Evolutionary conservation across 2,329 filamentous ascomycete species (phyloP).

Genomic region (Diaporthe sp.): DNA sequence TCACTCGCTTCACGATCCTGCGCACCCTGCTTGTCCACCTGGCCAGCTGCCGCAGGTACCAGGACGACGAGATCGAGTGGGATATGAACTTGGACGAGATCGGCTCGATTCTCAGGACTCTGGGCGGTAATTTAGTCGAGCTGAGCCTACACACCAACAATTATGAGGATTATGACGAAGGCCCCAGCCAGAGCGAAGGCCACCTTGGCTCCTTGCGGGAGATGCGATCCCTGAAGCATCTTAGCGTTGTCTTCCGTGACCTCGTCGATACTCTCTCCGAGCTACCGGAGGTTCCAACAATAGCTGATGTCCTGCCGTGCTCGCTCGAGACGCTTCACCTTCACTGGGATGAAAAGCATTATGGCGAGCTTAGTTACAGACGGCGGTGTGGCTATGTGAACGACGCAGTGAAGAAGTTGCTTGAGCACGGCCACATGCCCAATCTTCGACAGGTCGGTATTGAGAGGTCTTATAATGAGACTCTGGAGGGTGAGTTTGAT

Average conservation of each 20-base stretch:
- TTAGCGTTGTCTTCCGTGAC: neutral
- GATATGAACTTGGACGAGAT: neutral
- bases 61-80: neutral
- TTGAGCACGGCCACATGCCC: neutral
- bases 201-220: neutral
- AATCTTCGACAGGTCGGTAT: neutral
- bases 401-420: neutral
- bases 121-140: neutral
- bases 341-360: neutral
- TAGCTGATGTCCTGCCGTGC: neutral
- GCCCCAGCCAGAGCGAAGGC: no score
- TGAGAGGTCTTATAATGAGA: neutral
- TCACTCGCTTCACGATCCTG: neutral
- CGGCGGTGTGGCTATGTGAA: neutral
- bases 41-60: neutral
- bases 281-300: neutral
- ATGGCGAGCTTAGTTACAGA: accelerated
- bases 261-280: neutral
- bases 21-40: neutral
- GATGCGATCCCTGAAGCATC: neutral
- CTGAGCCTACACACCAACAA: neutral
- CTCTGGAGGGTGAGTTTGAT: neutral
- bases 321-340: neutral
- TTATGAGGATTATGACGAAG: neutral
- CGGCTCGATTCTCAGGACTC: neutral